Evolutionary conservation across 176 grass and related monocot species (phyloP).

Genomic region (Aegilops speltoides): DNA sequence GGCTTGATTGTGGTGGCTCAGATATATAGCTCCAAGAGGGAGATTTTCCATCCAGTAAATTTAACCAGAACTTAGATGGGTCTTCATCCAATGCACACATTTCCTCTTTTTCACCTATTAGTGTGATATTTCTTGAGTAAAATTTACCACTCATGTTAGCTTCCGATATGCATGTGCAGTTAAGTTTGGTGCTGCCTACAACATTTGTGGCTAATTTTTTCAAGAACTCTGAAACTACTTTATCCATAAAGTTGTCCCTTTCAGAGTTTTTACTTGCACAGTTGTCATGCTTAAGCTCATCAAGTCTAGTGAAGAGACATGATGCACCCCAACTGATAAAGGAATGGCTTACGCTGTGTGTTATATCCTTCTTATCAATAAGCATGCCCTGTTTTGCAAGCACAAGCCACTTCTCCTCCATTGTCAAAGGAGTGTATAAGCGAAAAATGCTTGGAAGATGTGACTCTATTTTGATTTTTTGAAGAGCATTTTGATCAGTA

Average conservation of each 20-base stretch:
- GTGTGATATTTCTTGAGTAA: slow-evolving; percentile 67
- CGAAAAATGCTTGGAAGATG: slow-evolving; percentile 54
- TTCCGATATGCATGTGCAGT: slow-evolving; percentile 33
- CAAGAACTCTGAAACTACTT: slow-evolving; percentile 56
- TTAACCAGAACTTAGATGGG: slow-evolving; percentile 62
- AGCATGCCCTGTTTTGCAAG: slow-evolving; percentile 60
- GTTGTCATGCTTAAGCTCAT: slow-evolving; percentile 54
- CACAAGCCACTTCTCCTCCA: slow-evolving; percentile 70
- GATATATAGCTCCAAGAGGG: slow-evolving; percentile 42
- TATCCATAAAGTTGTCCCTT: slow-evolving; percentile 34
- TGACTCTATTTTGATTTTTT: slow-evolving; percentile 60
- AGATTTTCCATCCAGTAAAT: slow-evolving; percentile 63
- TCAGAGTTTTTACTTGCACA: slow-evolving; percentile 30
- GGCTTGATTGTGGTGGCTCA: slow-evolving; percentile 38
- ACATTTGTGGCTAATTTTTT: slow-evolving; percentile 27
- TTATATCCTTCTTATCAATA: slow-evolving; percentile 47
- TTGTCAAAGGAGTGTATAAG: slow-evolving; percentile 71
- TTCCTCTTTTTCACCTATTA: slow-evolving; percentile 65
- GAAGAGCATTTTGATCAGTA: slow-evolving; percentile 66
- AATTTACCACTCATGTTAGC: slow-evolving; percentile 53
- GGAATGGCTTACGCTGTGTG: slow-evolving; percentile 43
- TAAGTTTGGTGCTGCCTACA: slow-evolving; percentile 18
- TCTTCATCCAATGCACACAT: slow-evolving; percentile 54
- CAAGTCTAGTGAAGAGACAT: slow-evolving; percentile 50
- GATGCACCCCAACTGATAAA: slow-evolving; percentile 79